Conservation (phyloP, 2,329 filamentous ascomycete species). For the Apiospora sp. region DNA sequence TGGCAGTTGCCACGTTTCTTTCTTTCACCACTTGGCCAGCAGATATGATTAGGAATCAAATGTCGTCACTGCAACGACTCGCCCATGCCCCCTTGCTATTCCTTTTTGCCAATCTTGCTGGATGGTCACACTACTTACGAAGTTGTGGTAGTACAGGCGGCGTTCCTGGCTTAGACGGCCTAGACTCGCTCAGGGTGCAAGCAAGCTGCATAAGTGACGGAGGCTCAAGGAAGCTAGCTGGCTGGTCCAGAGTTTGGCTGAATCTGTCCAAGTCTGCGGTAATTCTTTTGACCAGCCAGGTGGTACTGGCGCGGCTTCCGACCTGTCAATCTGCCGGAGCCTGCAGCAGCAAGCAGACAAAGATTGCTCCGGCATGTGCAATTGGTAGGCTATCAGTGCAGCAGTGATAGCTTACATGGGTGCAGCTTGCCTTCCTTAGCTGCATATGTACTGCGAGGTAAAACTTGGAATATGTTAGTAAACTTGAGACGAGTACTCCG, state of each 20-base stretch:
- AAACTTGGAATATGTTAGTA: conserved; percentile 3
- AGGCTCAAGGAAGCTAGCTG: not conserved
- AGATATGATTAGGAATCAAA: not conserved
- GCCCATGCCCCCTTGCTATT: not conserved
- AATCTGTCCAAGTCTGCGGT: conserved; percentile 12
- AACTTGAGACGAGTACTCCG: not conserved
- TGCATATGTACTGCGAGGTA: not conserved
- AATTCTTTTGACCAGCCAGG: conserved; percentile 13
- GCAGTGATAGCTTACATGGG: not conserved
- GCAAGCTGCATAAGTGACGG: conserved; percentile 17
- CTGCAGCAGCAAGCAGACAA: not conserved
- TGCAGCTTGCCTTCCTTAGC: not conserved
- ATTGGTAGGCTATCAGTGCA: not conserved
- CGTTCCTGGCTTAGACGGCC: conserved; percentile 7
- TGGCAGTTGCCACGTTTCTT: not conserved
- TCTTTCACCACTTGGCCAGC: not conserved
- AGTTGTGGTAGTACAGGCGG: conserved; percentile 1
- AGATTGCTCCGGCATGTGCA: not conserved
- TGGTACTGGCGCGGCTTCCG: not conserved
- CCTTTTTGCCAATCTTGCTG: not conserved
- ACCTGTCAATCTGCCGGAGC: not conserved
- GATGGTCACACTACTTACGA: not conserved
- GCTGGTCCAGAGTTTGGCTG: not conserved
- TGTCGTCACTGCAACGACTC: conserved; percentile 1
- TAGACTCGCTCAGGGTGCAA: conserved; percentile 12